A percentile compares a stretch with the other conserved stretches of the same genome.
These are phyloP conservation scores for Colletotrichum nymphaeae DNA, from an alignment of 2,329 filamentous ascomycete species.

Conservation along the genomic window DNA sequence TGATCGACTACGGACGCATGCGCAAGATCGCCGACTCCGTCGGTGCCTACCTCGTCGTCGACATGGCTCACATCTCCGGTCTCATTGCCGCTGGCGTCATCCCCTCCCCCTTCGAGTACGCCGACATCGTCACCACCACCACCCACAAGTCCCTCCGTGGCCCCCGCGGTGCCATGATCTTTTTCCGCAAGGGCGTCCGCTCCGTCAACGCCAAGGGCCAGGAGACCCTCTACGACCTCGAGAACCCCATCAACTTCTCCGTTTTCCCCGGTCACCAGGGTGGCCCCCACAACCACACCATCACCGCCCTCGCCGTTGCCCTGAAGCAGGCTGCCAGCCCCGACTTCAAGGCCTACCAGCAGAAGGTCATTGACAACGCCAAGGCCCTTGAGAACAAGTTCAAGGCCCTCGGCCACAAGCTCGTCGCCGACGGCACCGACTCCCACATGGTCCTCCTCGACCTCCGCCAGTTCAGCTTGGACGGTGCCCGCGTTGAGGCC, in stretches of 20 bases:
- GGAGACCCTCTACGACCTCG: conserved; percentile 90
- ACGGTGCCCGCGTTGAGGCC: conserved; percentile 94
- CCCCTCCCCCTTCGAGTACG: conserved; percentile 90
- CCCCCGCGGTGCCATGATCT: conserved; percentile 99
- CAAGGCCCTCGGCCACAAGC: conserved; percentile 90
- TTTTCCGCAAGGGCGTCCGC: conserved; percentile 97
- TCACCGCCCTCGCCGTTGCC: conserved; percentile 94
- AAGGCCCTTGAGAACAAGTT: conserved; percentile 88
- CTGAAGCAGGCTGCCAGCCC: conserved; percentile 91
- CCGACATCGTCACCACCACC: conserved; percentile 97
- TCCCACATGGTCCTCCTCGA: conserved; percentile 98
- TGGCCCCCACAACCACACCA: conserved; percentile 99
- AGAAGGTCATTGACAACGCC: conserved; percentile 92
- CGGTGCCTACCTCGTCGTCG: conserved; percentile 93
- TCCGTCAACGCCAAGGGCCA: conserved; percentile 93
- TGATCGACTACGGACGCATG: conserved; percentile 98
- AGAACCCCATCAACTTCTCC: conserved; percentile 97
- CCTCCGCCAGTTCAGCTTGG: conserved; percentile 86
- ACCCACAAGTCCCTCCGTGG: conserved; percentile 99
- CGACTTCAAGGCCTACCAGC: conserved; percentile 95
- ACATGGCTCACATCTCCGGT: conserved; percentile 99
- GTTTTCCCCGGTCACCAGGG: conserved; percentile 99
- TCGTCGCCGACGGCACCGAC: conserved; percentile 95
- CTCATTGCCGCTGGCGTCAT: conserved; percentile 94
- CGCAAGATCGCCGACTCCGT: conserved; percentile 94